Percentiles rank a stretch among this genome's conserved stretches.
Conservation (phyloP, 805 yeast genomes). For the Candida endomychidarum region DNA sequence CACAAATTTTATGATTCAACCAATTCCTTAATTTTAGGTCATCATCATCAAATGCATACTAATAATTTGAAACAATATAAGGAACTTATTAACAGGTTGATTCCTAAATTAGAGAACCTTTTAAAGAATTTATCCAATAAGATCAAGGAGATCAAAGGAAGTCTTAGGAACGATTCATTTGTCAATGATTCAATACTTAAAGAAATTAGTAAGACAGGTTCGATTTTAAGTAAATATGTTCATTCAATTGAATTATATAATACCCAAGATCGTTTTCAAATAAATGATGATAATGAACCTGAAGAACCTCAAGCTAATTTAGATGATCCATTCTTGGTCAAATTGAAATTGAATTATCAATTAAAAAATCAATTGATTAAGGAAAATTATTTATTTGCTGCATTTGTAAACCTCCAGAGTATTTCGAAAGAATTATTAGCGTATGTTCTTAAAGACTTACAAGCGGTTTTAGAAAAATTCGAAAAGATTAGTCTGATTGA, state of each 20-base stretch:
- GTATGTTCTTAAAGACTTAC: constrained; percentile 39
- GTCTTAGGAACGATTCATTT: constrained; percentile 42
- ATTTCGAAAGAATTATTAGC: constrained; percentile 39
- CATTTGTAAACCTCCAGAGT: constrained; percentile 41
- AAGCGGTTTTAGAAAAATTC: constrained; percentile 31
- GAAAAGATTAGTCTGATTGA: constrained; percentile 25
- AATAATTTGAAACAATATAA: constrained; percentile 28
- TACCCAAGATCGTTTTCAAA: constrained; percentile 23
- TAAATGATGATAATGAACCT: constrained; percentile 19
- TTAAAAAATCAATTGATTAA: constrained; percentile 40
- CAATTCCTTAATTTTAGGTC: constrained; percentile 33
- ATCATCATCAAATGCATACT: constrained; percentile 31
- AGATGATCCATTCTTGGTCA: constrained; percentile 44
- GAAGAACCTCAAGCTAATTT: constrained; percentile 25
- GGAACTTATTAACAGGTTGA: constrained; percentile 32
- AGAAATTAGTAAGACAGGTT: constrained; percentile 60
- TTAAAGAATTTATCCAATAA: constrained; percentile 35
- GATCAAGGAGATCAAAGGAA: constrained; percentile 41
- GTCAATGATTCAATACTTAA: constrained; percentile 34
- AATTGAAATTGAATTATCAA: constrained; percentile 40
- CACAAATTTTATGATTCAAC: constrained; percentile 1
- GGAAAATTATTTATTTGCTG: constrained; percentile 43
- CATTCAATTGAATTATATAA: constrained; percentile 35
- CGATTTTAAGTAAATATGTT: constrained; percentile 41
- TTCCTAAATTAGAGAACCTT: constrained; percentile 38